Evolutionary conservation across 495 filamentous ascomycete genomes (phyloP).

Genomic region (Lophiotrema nucula): DNA sequence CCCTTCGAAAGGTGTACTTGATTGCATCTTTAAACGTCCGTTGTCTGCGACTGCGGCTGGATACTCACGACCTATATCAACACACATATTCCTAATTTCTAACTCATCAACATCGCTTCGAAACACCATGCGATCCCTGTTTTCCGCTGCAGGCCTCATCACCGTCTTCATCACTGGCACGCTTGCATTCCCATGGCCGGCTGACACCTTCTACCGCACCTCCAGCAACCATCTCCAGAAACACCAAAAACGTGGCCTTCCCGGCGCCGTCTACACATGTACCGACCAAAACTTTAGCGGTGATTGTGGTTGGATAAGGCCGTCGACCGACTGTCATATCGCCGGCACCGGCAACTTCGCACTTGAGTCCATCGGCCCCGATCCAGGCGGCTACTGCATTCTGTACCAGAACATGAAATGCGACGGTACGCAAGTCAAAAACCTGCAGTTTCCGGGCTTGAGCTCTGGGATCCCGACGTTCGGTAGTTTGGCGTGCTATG

Average conservation of each 20-base stretch:
- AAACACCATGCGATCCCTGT: too few relatives aligned
- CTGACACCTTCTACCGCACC: background rate
- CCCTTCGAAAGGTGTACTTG: too few relatives aligned
- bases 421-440: background rate
- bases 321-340: slow-evolving; percentile 10
- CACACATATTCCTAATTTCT: too few relatives aligned
- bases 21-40: too few relatives aligned
- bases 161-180: too few relatives aligned
- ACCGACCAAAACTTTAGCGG: slow-evolving; percentile 17
- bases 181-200: too few relatives aligned
- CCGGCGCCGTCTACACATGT: slow-evolving; percentile 28
- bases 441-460: slow-evolving; percentile 10
- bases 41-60: too few relatives aligned
- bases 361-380: slow-evolving; percentile 24
- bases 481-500: slow-evolving; percentile 9
- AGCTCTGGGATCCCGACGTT: background rate
- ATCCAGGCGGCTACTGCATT: slow-evolving; percentile 20
- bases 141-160: too few relatives aligned
- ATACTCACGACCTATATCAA: too few relatives aligned
- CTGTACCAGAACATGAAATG: slow-evolving; percentile 2
- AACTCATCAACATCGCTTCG: too few relatives aligned
- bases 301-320: slow-evolving; percentile 17
- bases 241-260: slow-evolving; percentile 12
- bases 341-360: slow-evolving; percentile 1
- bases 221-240: too few relatives aligned